Evolutionary conservation across 768 basidiomycete species (phyloP), one percentile per base, ranked within the genome.

Genomic region (Xerocomellus dryophilus): DNA sequence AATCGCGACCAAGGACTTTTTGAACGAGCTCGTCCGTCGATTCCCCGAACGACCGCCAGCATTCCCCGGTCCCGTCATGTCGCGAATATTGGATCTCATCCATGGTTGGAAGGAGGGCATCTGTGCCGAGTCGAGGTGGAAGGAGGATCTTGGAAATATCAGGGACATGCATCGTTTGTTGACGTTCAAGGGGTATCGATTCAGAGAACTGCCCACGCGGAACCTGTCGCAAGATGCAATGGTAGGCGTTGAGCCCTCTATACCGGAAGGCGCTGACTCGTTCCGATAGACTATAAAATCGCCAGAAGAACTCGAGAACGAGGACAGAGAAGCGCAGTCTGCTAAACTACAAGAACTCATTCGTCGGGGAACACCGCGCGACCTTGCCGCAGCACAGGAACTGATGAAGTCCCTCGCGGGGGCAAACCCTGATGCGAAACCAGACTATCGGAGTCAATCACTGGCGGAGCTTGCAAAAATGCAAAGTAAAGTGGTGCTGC

Each of bases 331-430:
- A 55, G 97, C 96, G 0, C 96, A 99, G 67, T 86, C 88, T 0
- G 97, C 97, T 0, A 98, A 99, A 76, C 79, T 99, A n/a, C 97
- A 99, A 72, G 97, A 99, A 69, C 83, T 98, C 36, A 98, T 99
- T 54, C 84, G 97, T 43, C 78, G 97, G 51, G 97, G 96, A 14
- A 96, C 96, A 18, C 97, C 97, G 0, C 83, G 93, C 60, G 97
- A 99, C 72, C 81, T 99, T 2, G 90, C 88, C 1, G 92, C 89
- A 6, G 97, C 97, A 12, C 95, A 99, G 66, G 95, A 99, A 65
- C 78, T 99, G 32, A 98, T 99, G 95, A 98, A 98, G 69, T 74
- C 84, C 0, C 79, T 99, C 43, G 89, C 96, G 6, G 96, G 97
- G 27, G 96, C 95, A 3, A 90, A 98, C 64, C 97, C 96, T 0